Evolutionary conservation across 2,329 filamentous ascomycete genomes (phyloP).

Genomic region (Cladorrhinum sp.): DNA sequence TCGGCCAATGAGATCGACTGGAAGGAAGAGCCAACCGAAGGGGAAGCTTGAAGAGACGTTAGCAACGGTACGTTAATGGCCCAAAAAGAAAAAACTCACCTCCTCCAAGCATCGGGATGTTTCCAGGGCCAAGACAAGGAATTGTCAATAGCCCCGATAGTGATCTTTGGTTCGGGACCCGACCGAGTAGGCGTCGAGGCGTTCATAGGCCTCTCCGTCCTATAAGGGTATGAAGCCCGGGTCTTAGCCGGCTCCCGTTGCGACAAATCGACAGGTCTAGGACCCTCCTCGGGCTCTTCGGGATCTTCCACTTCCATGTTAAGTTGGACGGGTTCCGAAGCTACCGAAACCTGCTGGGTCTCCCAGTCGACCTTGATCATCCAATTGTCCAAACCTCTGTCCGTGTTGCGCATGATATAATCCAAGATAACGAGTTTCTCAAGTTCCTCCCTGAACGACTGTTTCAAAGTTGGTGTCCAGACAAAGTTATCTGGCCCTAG

Average conservation of each 20-base stretch:
- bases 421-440: slow-evolving; percentile 97
- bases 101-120: slow-evolving; percentile 84
- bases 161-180: slow-evolving; percentile 56
- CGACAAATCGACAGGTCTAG: slow-evolving; percentile 58
- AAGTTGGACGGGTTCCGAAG: slow-evolving; percentile 73
- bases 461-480: slow-evolving; percentile 86
- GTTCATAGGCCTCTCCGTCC: slow-evolving; percentile 79
- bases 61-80: neutral
- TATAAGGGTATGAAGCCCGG: slow-evolving; percentile 63
- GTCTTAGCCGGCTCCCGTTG: slow-evolving; percentile 41
- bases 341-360: slow-evolving; percentile 77
- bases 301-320: slow-evolving; percentile 53
- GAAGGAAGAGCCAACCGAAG: slow-evolving; percentile 97
- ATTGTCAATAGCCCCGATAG: slow-evolving; percentile 93
- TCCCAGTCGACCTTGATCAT: slow-evolving; percentile 97
- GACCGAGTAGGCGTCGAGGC: slow-evolving; percentile 54
- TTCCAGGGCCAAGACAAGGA: slow-evolving; percentile 99
- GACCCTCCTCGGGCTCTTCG: slow-evolving; percentile 48
- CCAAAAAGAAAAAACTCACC: slow-evolving; percentile 34
- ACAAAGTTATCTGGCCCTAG: slow-evolving; percentile 59
- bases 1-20: slow-evolving; percentile 91
- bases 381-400: slow-evolving; percentile 96
- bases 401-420: slow-evolving; percentile 99
- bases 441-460: slow-evolving; percentile 89
- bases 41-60: slow-evolving; percentile 66